Base-by-base conservation (phyloP, 768 basidiomycete species). In the Clathrus columnatus region DNA sequence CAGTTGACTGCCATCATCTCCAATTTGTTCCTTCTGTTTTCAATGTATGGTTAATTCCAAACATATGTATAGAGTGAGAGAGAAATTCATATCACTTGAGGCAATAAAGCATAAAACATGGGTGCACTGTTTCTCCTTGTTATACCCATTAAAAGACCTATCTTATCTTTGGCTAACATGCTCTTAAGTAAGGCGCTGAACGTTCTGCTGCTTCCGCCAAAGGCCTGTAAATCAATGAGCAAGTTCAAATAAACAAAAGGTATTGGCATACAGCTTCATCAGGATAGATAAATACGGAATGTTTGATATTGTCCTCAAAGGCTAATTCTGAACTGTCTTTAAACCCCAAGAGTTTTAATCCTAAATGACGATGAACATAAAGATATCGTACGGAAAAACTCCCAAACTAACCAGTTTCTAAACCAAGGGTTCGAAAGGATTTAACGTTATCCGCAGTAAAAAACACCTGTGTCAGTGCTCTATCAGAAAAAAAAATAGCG, bases 341-440 rank as follows among this genome's bases (percentile, higher is more conserved):
- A 74, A 97, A 98, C 4, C 96, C 96, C 24, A 99, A 81, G 4
- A 99, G 81, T 67, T 86, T 92, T 65, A 99, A 80, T 10, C 84
- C 91, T 90, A 57, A 24, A 49, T 2, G 14, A 20, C 4, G 18
- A 17, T 32, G 29, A 26, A 29, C 44, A 48, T 44, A 6, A 24
- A 7, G 7, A 5, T 24, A 7, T 7, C 26, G 7, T 41, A 48
- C 41, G 2, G 6, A n/a, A 7, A 41, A 24, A 20, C 18, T n/a
- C n/a, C 16, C 7, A 36, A 10, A 65, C 74, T 48, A 60, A 88
- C 90, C 80, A 58, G 92, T 86, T 61, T 86, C 78, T 23, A 88
- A 70, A 20, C 84, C 87, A 59, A 96, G 64, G 0, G 89, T 91
- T 60, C 91, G 81, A 70, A 93, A 91, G 14, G 85, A 79, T 29